Base-by-base conservation (phyloP, 257 asterid genomes). In the Ophiorrhiza pumila region DNA sequence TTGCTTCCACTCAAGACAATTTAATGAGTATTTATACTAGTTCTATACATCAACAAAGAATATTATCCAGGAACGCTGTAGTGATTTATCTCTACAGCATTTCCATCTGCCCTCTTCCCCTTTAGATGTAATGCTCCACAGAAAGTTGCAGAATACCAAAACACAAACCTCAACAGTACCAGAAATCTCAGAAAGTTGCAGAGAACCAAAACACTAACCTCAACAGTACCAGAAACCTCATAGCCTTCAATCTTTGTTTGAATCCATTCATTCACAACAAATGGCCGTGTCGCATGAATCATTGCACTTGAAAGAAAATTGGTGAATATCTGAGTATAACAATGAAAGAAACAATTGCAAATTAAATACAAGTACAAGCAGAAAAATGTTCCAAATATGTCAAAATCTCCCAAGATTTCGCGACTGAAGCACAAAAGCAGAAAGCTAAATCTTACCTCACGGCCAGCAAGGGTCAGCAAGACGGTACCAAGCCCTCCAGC, bases 401-500 rank as follows among this genome's bases (percentile, higher is more conserved):
- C 6, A 4, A 15, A 55, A 41, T 65, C n/a, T 29, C 1, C 66
- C 45, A 1, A 65, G 60, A 31, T 31, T 8, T 17, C 29, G 7
- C 42, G 47, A 32, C 7, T 42, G 11, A 43, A 50, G 43, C 4
- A 34, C 10, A 9, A 39, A 77, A 68, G 57, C 10, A 50, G 43
- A 53, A 5, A 64, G 50, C 47, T 52, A 41, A 52, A 34, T n/a
- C 12, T 55, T 71, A 92, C 99, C 99, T 95, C 98, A 41, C 99
- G 98, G 56, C 99, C 98, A 76, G 98, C 99, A 72, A 95, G 97
- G 32, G 99, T 95, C 74, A 95, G 91, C 88, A 95, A 80, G 61
- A 95, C 98, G 7, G 99, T 95, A 75, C 98, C 99, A 68, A 95
- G 99, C 62, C 99, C 98, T 71, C 99, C 99, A 4, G 98, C 99